These are phyloP conservation scores for Diaporthe ampelina DNA, from an alignment of 2,329 filamentous ascomycete genomes.

Conservation along the genomic window DNA sequence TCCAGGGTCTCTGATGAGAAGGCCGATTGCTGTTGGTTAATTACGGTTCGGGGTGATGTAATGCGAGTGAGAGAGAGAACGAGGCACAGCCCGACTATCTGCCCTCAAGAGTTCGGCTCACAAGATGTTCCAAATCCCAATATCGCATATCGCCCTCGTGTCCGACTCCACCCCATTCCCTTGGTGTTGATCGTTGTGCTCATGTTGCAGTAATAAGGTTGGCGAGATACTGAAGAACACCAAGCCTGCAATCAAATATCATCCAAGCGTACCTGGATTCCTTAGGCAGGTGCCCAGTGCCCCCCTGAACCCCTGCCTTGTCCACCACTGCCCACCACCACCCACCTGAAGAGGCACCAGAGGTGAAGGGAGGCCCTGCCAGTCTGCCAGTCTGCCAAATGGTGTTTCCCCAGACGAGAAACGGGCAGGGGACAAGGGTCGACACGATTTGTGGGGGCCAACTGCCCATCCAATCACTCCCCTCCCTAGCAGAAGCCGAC, in stretches of 20 bases:
- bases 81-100: slow-evolving; percentile 16
- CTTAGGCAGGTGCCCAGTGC: background rate
- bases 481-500: slow-evolving; percentile 6
- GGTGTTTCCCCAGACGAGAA: slow-evolving; percentile 30
- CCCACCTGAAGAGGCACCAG: background rate
- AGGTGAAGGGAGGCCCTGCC: slow-evolving; percentile 15
- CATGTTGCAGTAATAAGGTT: slow-evolving; percentile 33
- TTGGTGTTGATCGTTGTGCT: slow-evolving; percentile 28
- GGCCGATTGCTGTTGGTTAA: slow-evolving; percentile 13
- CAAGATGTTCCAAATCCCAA: slow-evolving; percentile 14
- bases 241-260: slow-evolving; percentile 33
- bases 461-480: slow-evolving; percentile 15
- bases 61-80: background rate
- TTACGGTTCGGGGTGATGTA: slow-evolving; percentile 28
- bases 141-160: slow-evolving; percentile 15
- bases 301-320: background rate
- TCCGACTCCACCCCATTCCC: slow-evolving; percentile 6
- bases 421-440: slow-evolving; percentile 21
- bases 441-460: slow-evolving; percentile 12
- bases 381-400: background rate
- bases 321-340: background rate
- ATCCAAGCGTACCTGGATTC: background rate
- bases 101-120: background rate
- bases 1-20: background rate
- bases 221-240: slow-evolving; percentile 31